A percentile compares a stretch with the other conserved stretches of the same genome.
These are phyloP conservation scores for Dendryphion nanum DNA, from an alignment of 2,329 filamentous ascomycete species.

Conservation along the genomic window DNA sequence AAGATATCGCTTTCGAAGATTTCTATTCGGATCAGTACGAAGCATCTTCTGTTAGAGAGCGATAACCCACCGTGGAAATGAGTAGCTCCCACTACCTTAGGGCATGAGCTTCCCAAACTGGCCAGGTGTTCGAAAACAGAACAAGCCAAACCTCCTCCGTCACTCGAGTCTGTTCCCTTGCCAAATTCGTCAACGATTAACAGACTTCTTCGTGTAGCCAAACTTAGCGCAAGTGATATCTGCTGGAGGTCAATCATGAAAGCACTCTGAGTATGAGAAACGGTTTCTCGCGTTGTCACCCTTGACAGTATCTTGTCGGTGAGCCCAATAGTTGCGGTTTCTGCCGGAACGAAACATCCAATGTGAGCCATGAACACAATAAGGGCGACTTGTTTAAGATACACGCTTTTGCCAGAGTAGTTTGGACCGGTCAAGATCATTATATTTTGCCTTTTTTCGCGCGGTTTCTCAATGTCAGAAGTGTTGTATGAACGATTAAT, in stretches of 20 bases:
- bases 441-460: constrained; percentile 55
- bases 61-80: constrained; percentile 60
- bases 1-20: constrained; percentile 68
- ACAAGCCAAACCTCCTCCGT: constrained; percentile 64
- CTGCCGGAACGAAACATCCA: constrained; percentile 83
- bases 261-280: constrained; percentile 62
- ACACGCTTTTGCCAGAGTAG: constrained; percentile 94
- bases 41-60: constrained; percentile 6
- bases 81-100: constrained; percentile 62
- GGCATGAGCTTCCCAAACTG: constrained; percentile 46
- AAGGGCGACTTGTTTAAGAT: constrained; percentile 87
- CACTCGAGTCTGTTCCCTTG: constrained; percentile 64
- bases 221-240: constrained; percentile 70
- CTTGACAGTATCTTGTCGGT: constrained; percentile 92
- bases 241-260: constrained; percentile 87
- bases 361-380: constrained; percentile 92
- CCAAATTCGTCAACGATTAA: constrained; percentile 92
- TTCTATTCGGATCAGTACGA: constrained; percentile 52
- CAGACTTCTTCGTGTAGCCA: constrained; percentile 73
- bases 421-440: constrained; percentile 89
- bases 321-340: constrained; percentile 72
- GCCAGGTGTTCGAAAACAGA: constrained; percentile 60
- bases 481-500: too few relatives aligned
- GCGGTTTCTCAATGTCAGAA: too few relatives aligned
- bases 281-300: constrained; percentile 71